Percentiles rank a stretch among this genome's conserved stretches.
These are phyloP conservation scores for Cytospora paraplurivora DNA, from an alignment of 2,329 filamentous ascomycete genomes.

Conservation along the genomic window DNA sequence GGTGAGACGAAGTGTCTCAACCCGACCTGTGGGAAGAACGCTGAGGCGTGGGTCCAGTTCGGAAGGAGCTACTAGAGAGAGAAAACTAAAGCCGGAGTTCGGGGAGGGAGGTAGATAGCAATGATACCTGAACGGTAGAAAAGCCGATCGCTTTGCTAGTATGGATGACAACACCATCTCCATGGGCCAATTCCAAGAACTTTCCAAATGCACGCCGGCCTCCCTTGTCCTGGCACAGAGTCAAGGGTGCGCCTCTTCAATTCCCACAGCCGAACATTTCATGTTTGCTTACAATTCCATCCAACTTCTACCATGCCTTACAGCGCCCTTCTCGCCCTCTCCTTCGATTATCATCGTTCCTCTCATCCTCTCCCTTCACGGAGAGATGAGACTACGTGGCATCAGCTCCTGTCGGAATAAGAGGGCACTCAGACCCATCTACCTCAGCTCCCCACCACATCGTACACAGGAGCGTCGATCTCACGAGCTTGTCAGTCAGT, in stretches of 20 bases:
- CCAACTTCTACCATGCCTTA: neutral
- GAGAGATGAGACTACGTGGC: neutral
- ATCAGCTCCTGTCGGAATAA: neutral
- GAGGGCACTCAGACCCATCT: neutral
- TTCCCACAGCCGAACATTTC: neutral
- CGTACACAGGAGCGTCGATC: neutral
- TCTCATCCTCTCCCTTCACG: too few species aligned
- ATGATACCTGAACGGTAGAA: neutral
- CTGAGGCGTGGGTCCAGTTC: constrained; percentile 91
- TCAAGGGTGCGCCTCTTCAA: neutral
- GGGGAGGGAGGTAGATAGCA: neutral
- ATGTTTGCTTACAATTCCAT: neutral
- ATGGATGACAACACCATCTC: neutral
- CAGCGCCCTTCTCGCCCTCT: too few species aligned
- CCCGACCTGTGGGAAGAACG: constrained; percentile 76
- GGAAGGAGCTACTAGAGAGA: constrained; percentile 66
- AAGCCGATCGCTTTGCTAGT: neutral
- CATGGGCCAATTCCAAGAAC: neutral
- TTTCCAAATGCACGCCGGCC: neutral
- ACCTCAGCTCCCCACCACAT: neutral
- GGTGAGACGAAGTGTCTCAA: constrained; percentile 91
- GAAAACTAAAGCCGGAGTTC: neutral
- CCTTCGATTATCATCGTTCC: too few species aligned
- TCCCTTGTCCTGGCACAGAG: neutral
- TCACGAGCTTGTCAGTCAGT: neutral